phyloP scores from a whole-genome alignment of 257 asterid genomes.

The Solanum megistacrolobum region DNA sequence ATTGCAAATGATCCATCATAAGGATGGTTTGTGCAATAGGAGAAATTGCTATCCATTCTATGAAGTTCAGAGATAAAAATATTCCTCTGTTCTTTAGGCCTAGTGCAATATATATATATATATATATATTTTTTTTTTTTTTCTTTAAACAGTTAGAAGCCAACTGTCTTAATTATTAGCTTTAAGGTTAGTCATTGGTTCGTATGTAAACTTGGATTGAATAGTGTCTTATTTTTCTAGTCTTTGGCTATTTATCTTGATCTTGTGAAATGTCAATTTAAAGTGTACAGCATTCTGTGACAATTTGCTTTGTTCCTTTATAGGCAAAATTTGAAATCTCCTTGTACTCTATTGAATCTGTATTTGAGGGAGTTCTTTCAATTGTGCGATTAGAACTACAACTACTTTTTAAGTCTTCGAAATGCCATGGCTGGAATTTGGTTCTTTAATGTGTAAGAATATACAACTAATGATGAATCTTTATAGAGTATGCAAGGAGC shows the following conservation, averaged over 20 bases:
- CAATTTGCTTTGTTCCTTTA: not conserved
- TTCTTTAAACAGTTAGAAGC: not conserved
- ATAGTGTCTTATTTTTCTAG: not conserved
- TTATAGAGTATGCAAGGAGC: not conserved
- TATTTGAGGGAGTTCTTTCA: not conserved
- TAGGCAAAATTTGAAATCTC: not conserved
- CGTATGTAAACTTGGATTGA: not conserved
- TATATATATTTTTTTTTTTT: too few species aligned
- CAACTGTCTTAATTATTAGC: not conserved
- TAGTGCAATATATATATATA: not conserved
- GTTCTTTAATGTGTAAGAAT: not conserved
- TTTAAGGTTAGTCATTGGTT: not conserved
- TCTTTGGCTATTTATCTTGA: not conserved
- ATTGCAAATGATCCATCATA: not conserved
- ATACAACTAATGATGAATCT: not conserved
- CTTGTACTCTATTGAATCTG: not conserved
- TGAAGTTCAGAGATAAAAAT: not conserved
- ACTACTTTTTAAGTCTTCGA: not conserved
- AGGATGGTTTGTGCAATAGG: not conserved
- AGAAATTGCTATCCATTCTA: not conserved
- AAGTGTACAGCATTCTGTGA: not conserved
- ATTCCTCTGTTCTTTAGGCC: not conserved
- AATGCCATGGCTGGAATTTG: not conserved
- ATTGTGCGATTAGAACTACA: not conserved
- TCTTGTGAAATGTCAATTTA: not conserved